Evolutionary conservation across 2,329 filamentous ascomycete species (phyloP), one percentile per base, ranked within the genome.

Genomic region (Thermoascus crustaceus): DNA sequence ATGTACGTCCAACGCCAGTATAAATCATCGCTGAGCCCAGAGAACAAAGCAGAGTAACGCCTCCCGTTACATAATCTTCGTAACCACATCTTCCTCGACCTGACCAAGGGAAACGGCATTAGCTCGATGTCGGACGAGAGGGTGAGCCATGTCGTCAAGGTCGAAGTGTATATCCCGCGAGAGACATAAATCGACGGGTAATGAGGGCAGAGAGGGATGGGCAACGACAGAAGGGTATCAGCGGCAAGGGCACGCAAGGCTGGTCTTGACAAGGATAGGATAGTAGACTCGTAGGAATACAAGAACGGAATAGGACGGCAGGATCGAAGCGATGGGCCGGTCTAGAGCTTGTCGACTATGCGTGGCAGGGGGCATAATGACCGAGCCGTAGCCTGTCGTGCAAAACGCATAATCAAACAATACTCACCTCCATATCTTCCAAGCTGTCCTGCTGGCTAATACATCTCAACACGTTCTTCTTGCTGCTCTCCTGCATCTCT

Each of bases 401-500:
- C 26, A 7, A 29, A 29, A 29, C 16, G 26, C 16, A 17, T 16
- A 29, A 29, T 29, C 26, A 29, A 42, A 37, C 42, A 24, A 33
- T 45, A 80, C 85, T 78, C 67, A 98, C 91, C 86, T 98, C 91
- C 81, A 96, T 94, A 58, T 98, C 91, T 68, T 98, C 91, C 38
- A 98, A 72, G 41, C 88, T 93, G 64, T 98, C 91, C 64, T 98
- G 89, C 58, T 96, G 91, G 38, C 85, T 85, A 58, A 98, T 98
- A 57, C 89, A 94, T 44, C 91, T 75, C 45, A 98, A 68, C 25
- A 98, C 87, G 56, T 96, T 96, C 78, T 98, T 98, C 71, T 96
- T 98, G 64, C 89, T 96, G 65, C 87, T 96, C 68, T 98, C 91
- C 65, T 98, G 91, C 68, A 98, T 79, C 65, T 98, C 91, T 41